Evolutionary conservation across 495 filamentous ascomycete genomes (phyloP).

Genomic region (Penicillium canescens): DNA sequence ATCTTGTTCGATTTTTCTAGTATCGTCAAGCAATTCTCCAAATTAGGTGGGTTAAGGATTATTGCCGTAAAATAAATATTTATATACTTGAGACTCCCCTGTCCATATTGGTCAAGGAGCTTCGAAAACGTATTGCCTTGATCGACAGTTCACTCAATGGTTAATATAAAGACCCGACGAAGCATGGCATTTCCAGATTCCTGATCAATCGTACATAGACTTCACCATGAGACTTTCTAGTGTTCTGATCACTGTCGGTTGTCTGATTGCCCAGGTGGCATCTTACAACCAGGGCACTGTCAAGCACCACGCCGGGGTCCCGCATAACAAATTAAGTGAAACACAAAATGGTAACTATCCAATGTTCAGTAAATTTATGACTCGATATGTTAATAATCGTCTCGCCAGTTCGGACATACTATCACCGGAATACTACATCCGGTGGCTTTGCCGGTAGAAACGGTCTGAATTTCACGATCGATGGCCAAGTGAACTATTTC

Average conservation of each 20-base stretch:
- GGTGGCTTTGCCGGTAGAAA: slow-evolving; percentile 10
- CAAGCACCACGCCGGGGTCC: too few species aligned
- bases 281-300: not conserved
- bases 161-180: not conserved
- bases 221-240: not conserved
- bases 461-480: slow-evolving; percentile 60
- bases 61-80: too few species aligned
- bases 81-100: not conserved
- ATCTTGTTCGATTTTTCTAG: too few species aligned
- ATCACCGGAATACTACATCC: not conserved
- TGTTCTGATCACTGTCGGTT: slow-evolving; percentile 1
- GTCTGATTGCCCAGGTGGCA: slow-evolving; percentile 2
- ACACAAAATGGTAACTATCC: not conserved
- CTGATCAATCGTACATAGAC: not conserved
- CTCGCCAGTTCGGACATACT: not conserved
- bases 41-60: too few species aligned
- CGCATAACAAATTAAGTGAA: not conserved
- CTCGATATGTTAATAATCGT: not conserved
- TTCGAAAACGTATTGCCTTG: not conserved
- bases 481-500: slow-evolving; percentile 61
- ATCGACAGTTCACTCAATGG: not conserved
- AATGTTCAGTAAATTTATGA: not conserved
- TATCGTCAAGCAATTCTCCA: too few species aligned
- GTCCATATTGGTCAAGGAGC: slow-evolving; percentile 3
- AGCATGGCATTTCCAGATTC: not conserved